Evolutionary conservation across 2,329 filamentous ascomycete species (phyloP), one percentile per base, ranked within the genome.

Genomic region (Arachnomyces sp.): DNA sequence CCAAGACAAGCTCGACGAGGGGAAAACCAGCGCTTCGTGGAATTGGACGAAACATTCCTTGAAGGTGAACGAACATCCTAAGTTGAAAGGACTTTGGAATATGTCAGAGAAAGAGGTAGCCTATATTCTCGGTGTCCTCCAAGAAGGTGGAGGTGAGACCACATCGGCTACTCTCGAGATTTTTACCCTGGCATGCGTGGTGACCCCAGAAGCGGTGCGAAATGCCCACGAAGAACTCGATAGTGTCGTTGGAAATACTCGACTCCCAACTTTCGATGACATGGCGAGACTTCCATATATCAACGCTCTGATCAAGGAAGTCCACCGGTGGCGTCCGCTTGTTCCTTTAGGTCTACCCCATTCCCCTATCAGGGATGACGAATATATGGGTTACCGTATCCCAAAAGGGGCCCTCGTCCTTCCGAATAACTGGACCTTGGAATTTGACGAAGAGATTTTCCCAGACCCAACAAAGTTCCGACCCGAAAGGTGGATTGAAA

Each of bases 361-460:
- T 39, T 64, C 67, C 1, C 57, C 61, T 0, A 64, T 63, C 2
- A 56, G 64, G 30, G 71, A 73, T 33, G 70, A 74, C 44, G 50
- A 51, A 7, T 75, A 70, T 44, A 57, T 62, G 34, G 69, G 68
- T 12, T 74, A 67, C 48, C 57, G 56, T 18, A 70, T 76, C 18
- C 71, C 73, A 2, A 59, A 63, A 2, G 71, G 65, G 2, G 69
- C 72, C 0, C 67, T 62, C 0, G 52, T 77, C 1, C 47, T 68
- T 0, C 57, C 59, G 1, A 65, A 65, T 39, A 57, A 57, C 4
- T 71, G 66, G 66, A 57, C 65, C 0, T 66, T 71, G 45, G 60
- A 63, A 28, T 48, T 61, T 17, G 62, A 66, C 40, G 60, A 61
- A 13, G 54, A 55, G 11, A 58, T 57, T 34, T 70, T 62, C 36